Conservation (phyloP, 2,329 filamentous ascomycete species). For the Sordariomycetes sp. region DNA sequence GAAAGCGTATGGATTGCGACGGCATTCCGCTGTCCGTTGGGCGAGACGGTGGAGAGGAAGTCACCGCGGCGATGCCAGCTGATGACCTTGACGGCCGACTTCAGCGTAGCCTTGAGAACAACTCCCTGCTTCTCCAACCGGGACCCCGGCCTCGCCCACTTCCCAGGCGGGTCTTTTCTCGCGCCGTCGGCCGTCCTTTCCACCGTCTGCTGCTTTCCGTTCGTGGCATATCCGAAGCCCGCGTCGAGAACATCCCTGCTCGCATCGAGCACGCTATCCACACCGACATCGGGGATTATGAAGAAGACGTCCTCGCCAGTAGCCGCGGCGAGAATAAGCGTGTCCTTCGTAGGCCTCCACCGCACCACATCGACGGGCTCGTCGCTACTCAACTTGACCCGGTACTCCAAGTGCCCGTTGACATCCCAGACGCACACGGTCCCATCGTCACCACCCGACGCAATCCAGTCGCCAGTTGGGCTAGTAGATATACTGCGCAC, state of each 20-base stretch:
- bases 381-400: slow-evolving; percentile 65
- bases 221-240: slow-evolving; percentile 88
- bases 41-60: slow-evolving; percentile 87
- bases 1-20: slow-evolving; percentile 92
- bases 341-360: slow-evolving; percentile 79
- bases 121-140: slow-evolving; percentile 70
- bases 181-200: slow-evolving; percentile 38
- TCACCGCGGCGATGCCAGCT: slow-evolving; percentile 92
- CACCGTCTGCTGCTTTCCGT: slow-evolving; percentile 39
- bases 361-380: slow-evolving; percentile 75
- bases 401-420: slow-evolving; percentile 83
- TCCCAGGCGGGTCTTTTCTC: slow-evolving; percentile 66
- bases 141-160: slow-evolving; percentile 71
- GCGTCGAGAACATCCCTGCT: slow-evolving; percentile 71
- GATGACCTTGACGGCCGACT: slow-evolving; percentile 73
- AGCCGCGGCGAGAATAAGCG: slow-evolving; percentile 72
- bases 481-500: slow-evolving; percentile 80
- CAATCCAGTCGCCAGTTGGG: slow-evolving; percentile 74
- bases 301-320: slow-evolving; percentile 80
- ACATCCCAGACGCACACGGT: slow-evolving; percentile 87
- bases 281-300: slow-evolving; percentile 65
- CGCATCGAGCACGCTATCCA: slow-evolving; percentile 60
- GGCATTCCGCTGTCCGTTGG: slow-evolving; percentile 64
- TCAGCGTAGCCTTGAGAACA: slow-evolving; percentile 68
- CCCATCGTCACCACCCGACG: slow-evolving; percentile 89